These are phyloP conservation scores for Arabidopsis arenosa DNA, from an alignment of 345 rosid species.

Conservation along the genomic window DNA sequence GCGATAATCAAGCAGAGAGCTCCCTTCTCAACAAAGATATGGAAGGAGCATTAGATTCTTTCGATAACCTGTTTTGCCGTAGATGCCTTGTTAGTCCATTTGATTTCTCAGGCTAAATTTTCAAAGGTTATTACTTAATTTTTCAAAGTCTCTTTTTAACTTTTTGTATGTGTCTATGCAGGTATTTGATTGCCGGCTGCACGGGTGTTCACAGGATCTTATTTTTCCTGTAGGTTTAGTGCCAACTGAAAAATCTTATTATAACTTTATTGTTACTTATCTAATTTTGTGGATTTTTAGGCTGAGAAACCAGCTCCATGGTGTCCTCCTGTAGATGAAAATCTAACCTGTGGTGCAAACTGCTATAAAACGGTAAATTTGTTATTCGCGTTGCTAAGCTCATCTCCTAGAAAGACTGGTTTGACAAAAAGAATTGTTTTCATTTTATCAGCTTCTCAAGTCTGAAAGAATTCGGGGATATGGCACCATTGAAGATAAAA, in stretches of 20 bases:
- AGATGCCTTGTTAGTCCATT: constrained; percentile 84
- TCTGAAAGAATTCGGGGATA: constrained; percentile 54
- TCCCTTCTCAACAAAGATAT: constrained; percentile 82
- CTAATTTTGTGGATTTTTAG: constrained; percentile 45
- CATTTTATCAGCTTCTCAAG: constrained; percentile 60
- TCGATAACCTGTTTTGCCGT: constrained; percentile 96
- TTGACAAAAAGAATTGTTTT: constrained; percentile 13
- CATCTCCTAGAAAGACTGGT: constrained; percentile 6
- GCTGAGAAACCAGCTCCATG: constrained; percentile 82
- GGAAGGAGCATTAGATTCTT: constrained; percentile 98
- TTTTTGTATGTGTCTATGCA: constrained; percentile 47
- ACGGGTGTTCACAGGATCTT: constrained; percentile 99
- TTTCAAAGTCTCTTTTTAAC: constrained; percentile 1
- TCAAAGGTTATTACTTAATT: constrained; percentile 6
- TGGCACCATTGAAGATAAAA: constrained; percentile 58
- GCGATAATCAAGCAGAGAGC: constrained; percentile 60
- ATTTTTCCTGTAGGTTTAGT: constrained; percentile 81
- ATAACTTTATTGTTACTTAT: constrained; percentile 26
- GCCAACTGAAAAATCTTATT: constrained; percentile 21
- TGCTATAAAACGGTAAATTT: constrained; percentile 74
- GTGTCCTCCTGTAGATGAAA: constrained; percentile 68
- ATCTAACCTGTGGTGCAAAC: constrained; percentile 73
- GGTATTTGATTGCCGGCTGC: constrained; percentile 99
- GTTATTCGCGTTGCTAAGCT: constrained; percentile 28
- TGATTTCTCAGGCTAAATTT: constrained; percentile 14